A percentile compares a stretch with the other conserved stretches of the same genome.
phyloP scores from a whole-genome alignment of 139 green algal genomes.

The Penium margaritaceum region DNA sequence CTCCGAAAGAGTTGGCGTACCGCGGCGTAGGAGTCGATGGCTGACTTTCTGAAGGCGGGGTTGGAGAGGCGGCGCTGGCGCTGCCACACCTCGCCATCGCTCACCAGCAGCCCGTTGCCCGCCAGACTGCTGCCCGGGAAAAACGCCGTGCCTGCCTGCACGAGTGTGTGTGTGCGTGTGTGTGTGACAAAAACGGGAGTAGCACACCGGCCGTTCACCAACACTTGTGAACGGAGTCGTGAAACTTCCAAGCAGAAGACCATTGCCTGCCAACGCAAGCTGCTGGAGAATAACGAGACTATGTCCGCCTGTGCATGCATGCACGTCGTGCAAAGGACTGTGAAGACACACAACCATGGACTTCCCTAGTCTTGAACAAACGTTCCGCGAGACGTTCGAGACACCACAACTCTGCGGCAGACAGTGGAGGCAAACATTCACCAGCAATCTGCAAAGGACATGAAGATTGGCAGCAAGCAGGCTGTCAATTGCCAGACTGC shows the following conservation, averaged over 20 bases:
- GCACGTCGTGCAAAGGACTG: too few species aligned
- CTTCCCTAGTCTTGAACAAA: too few species aligned
- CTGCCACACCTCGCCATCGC: slow-evolving; percentile 70
- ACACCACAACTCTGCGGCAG: too few species aligned
- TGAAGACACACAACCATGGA: too few species aligned
- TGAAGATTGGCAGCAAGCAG: too few species aligned
- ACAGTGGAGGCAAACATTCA: too few species aligned
- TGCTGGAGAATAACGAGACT: not conserved
- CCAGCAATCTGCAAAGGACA: too few species aligned
- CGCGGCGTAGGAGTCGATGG: slow-evolving; percentile 57
- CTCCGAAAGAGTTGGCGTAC: slow-evolving; percentile 24
- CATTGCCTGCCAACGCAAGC: not conserved
- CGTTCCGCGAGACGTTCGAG: too few species aligned
- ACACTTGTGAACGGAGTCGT: not conserved
- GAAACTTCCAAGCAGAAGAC: not conserved
- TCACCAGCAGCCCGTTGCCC: slow-evolving; percentile 59
- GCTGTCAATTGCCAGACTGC: too few species aligned
- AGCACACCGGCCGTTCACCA: not conserved
- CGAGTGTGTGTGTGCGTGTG: too few species aligned
- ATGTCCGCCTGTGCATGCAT: too few species aligned
- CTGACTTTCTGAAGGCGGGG: slow-evolving; percentile 69
- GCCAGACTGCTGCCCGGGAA: slow-evolving; percentile 74
- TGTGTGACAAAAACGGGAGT: not conserved
- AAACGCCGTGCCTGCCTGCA: slow-evolving; percentile 70
- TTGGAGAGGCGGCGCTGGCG: slow-evolving; percentile 73